These are phyloP conservation scores for Plantago lanceolata DNA, from an alignment of 305 asterid genomes.

Conservation along the genomic window DNA sequence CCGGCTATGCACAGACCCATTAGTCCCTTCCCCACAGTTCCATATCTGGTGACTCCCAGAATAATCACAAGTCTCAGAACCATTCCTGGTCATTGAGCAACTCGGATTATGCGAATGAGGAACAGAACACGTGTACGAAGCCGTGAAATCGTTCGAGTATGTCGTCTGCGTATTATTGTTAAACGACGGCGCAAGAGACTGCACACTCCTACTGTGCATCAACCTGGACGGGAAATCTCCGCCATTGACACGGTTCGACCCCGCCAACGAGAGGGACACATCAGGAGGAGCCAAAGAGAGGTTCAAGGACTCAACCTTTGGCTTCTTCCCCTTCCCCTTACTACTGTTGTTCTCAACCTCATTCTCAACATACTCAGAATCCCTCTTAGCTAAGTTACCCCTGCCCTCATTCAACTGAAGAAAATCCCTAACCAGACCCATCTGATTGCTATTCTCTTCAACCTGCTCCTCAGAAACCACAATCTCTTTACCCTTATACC, in stretches of 20 bases:
- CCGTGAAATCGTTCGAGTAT: constrained; percentile 70
- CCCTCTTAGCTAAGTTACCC: constrained; percentile 59
- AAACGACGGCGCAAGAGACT: constrained; percentile 56
- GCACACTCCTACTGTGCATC: constrained; percentile 65
- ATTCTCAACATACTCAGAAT: constrained; percentile 39
- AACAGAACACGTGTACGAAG: constrained; percentile 70
- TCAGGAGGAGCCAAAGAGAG: constrained; percentile 76
- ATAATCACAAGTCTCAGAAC: constrained; percentile 63
- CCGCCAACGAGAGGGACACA: constrained; percentile 66
- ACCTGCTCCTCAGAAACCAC: constrained; percentile 56
- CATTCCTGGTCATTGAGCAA: constrained; percentile 74
- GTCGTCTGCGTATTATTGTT: constrained; percentile 53
- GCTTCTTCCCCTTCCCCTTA: constrained; percentile 61
- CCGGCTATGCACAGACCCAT: constrained; percentile 79
- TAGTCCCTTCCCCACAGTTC: constrained; percentile 92
- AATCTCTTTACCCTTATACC: constrained; percentile 71
- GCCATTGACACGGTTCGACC: constrained; percentile 57
- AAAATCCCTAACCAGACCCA: constrained; percentile 85
- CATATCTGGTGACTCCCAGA: constrained; percentile 41
- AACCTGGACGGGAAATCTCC: constrained; percentile 49
- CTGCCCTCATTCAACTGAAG: constrained; percentile 57
- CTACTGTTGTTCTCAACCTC: constrained; percentile 41
- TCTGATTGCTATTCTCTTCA: constrained; percentile 32
- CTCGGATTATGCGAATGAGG: constrained; percentile 76
- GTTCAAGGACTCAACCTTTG: constrained; percentile 71